Evolutionary conservation across 345 rosid genomes (phyloP).

Genomic region (Eucalyptus tenuipes): DNA sequence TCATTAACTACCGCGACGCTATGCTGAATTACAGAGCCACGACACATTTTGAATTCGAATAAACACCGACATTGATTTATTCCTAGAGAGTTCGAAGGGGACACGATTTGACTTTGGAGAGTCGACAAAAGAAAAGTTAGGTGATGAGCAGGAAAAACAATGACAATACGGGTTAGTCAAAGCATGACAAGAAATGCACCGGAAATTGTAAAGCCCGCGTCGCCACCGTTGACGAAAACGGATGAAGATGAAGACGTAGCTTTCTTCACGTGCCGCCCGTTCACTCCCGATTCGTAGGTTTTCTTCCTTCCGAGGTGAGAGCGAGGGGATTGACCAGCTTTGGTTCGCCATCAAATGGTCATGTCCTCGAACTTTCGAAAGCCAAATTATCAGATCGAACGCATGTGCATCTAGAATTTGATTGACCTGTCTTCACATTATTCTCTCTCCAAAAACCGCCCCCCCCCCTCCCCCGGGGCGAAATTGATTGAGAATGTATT

Average conservation of each 20-base stretch:
- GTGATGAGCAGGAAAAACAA: neutral
- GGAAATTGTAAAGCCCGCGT: neutral
- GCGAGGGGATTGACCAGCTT: neutral
- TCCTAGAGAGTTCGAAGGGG: neutral
- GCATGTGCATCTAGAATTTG: neutral
- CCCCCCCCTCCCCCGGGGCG: accelerated
- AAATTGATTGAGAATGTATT: neutral
- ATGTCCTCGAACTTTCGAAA: neutral
- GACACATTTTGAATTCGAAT: neutral
- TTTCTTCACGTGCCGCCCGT: neutral
- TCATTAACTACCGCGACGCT: neutral
- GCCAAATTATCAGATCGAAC: neutral
- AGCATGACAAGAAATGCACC: neutral
- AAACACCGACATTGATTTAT: neutral
- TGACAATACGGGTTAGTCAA: neutral
- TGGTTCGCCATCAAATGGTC: neutral
- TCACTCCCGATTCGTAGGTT: neutral
- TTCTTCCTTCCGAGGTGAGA: neutral
- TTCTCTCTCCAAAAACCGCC: no score
- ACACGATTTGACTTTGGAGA: neutral
- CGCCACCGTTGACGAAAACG: neutral
- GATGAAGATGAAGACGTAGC: neutral
- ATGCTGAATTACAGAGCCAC: neutral
- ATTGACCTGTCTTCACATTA: neutral
- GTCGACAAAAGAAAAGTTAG: neutral